Evolutionary conservation across 2,329 filamentous ascomycete species (phyloP).

Genomic region (Fusarium heterosporum): DNA sequence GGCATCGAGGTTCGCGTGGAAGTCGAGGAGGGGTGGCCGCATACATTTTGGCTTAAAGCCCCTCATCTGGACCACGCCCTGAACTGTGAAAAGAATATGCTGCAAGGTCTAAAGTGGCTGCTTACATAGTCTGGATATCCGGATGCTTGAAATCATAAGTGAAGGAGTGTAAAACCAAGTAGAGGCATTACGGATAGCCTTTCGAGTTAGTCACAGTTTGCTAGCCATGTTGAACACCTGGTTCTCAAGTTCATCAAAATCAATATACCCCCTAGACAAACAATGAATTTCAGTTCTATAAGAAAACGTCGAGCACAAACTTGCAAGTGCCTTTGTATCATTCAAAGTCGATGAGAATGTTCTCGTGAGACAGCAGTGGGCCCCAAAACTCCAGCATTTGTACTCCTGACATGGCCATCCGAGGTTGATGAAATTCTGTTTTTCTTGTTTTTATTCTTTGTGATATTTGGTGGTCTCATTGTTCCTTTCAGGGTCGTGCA

Average conservation of each 20-base stretch:
- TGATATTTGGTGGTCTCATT: conserved; percentile 5
- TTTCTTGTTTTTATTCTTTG: conserved; percentile 13
- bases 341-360: conserved; percentile 25
- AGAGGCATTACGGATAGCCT: not conserved
- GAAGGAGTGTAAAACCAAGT: not conserved
- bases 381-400: conserved; percentile 37
- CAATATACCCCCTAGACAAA: conserved; percentile 17
- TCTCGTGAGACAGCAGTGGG: conserved; percentile 32
- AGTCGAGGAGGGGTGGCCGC: conserved; percentile 60
- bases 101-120: conserved; percentile 58
- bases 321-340: conserved; percentile 30
- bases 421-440: conserved; percentile 20
- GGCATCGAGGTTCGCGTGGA: conserved; percentile 57
- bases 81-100: conserved; percentile 56
- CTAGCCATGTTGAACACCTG: not conserved
- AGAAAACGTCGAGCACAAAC: conserved; percentile 34
- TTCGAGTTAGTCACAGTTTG: not conserved
- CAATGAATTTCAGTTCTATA: conserved; percentile 27
- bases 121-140: conserved; percentile 17
- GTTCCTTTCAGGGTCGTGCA: conserved; percentile 64
- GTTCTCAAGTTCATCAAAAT: conserved; percentile 19
- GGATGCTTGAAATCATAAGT: not conserved
- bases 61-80: conserved; percentile 56
- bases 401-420: conserved; percentile 13
- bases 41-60: conserved; percentile 64